Evolutionary conservation across 2,329 filamentous ascomycete genomes (phyloP), one percentile per base, ranked within the genome.

Genomic region (Monilinia aucupariae): DNA sequence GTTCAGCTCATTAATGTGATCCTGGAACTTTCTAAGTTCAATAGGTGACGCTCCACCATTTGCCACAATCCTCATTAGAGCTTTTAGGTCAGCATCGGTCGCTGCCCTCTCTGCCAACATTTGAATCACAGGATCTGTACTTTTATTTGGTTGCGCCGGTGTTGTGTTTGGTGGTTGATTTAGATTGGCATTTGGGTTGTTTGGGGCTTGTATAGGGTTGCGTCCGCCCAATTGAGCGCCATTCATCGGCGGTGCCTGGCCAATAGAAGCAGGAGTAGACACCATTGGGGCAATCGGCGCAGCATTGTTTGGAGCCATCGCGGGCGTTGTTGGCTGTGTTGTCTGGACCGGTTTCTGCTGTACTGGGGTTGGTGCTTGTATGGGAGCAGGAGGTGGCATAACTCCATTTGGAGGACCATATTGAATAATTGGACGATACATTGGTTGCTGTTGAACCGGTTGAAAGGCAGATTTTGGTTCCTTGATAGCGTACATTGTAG

Each of bases 41-140:
- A 85, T 82, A 45, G 85, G 82, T 15, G 83, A 85, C 0, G 90
- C 90, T 68, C 87, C 82, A 1, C 90, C 90, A 34, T 87, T 85
- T 0, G 90, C 90, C 0, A 94, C 90, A 60, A 90, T 85, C 73
- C 91, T 91, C 90, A 94, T 94, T 0, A 94, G 78, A 43, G 88
- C 85, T 63, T 91, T 87, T 12, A 94, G 78, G 62, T 88, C 81
- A 0, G 85, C 82, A 71, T 94, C 88, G 32, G 84, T 85, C 0
- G 88, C 89, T 8, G 90, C 90, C 67, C 85, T 85, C 69, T 90
- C 87, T 0, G 90, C 90, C 32, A 94, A 78, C 67, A 89, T 85
- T 58, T 91, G 87, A 62, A 94, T 93, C 50, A 94, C 91, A 0
- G 90, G 90, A 71, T 93, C 90, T n/a, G 81, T 77, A 30, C 78